Conservation (phyloP, 495 filamentous ascomycete species). For the Penicillium angulare region DNA sequence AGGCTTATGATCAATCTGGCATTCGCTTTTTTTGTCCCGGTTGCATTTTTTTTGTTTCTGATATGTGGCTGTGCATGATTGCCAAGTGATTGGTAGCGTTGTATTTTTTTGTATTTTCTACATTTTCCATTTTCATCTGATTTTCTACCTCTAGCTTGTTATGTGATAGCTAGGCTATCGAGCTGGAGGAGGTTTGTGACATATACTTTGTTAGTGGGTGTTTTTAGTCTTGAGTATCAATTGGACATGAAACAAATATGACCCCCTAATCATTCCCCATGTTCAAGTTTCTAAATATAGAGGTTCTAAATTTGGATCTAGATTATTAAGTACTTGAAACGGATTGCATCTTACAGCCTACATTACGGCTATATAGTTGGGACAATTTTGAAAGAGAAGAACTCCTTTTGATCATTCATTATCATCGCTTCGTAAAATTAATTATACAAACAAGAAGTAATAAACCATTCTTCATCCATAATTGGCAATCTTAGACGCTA, state of each 20-base stretch:
- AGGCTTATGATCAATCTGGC: conserved; percentile 32
- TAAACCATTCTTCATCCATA: neutral
- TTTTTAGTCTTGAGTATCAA: conserved; percentile 12
- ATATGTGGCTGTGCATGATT: conserved; percentile 16
- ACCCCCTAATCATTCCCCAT: too few relatives aligned
- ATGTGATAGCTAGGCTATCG: conserved; percentile 17
- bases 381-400: neutral
- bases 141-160: conserved; percentile 10
- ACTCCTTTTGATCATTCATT: neutral
- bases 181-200: conserved; percentile 16
- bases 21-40: conserved; percentile 12
- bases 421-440: neutral
- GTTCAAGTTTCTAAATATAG: too few relatives aligned
- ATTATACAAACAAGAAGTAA: neutral
- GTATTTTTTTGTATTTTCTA: conserved; percentile 21
- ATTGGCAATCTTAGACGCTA: too few relatives aligned
- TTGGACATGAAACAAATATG: too few relatives aligned
- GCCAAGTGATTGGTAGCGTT: conserved; percentile 14
- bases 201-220: conserved; percentile 20
- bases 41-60: conserved; percentile 13
- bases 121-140: conserved; percentile 4
- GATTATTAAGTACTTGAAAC: too few relatives aligned
- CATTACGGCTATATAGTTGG: neutral
- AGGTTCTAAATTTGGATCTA: too few relatives aligned
- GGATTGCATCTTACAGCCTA: too few relatives aligned